phyloP scores from a whole-genome alignment of 2,329 filamentous ascomycete genomes.

The Pseudogymnoascus sp. region DNA sequence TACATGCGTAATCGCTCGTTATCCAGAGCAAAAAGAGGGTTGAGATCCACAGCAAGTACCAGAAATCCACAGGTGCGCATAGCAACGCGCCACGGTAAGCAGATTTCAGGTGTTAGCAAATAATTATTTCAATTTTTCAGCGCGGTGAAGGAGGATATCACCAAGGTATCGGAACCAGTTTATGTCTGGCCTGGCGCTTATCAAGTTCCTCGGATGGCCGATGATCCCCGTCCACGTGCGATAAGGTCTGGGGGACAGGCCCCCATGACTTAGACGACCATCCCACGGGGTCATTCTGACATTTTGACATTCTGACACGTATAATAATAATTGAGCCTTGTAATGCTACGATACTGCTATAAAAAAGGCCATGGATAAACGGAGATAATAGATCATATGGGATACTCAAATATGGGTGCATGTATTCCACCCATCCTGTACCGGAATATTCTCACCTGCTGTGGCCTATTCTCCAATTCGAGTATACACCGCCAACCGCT shows the following conservation, averaged over 20 bases:
- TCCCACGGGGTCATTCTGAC: not conserved
- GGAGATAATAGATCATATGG: too few species aligned
- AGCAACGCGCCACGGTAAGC: not conserved
- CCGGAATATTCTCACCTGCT: not conserved
- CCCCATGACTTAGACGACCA: not conserved
- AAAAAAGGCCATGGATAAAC: too few species aligned
- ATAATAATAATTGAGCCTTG: not conserved
- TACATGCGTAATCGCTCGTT: not conserved
- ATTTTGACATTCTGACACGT: not conserved
- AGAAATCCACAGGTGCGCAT: not conserved
- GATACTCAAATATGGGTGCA: too few species aligned
- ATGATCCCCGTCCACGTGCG: not conserved
- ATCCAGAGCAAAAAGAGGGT: not conserved
- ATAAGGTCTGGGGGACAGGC: not conserved
- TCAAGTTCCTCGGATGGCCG: slow-evolving; percentile 1
- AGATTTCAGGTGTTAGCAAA: not conserved
- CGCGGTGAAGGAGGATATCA: not conserved
- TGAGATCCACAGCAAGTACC: not conserved
- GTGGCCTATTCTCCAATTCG: not conserved
- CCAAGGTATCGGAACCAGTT: not conserved
- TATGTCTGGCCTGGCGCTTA: not conserved
- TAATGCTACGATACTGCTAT: not conserved
- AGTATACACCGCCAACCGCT: not conserved
- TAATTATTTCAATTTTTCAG: not conserved
- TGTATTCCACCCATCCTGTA: too few species aligned